Evolutionary conservation across 2,329 filamentous ascomycete genomes (phyloP), one percentile per base, ranked within the genome.

Genomic region (Xylaria sp.): DNA sequence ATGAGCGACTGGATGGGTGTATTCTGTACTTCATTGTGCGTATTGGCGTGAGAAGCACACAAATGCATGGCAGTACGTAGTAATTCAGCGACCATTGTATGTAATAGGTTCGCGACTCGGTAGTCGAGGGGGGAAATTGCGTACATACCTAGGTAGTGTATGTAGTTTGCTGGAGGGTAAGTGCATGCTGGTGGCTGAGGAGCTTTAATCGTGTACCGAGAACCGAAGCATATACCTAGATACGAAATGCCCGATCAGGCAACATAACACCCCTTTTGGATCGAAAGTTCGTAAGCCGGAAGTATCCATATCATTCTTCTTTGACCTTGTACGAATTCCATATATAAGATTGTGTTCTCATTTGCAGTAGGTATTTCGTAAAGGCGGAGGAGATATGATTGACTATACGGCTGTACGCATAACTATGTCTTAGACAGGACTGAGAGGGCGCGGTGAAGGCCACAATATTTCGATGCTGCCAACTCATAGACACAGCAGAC

Each of bases 351-450:
- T 32, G 14, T 36, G 34, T 36, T 36, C 8, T 11, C 34, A 4
- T 27, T 36, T 36, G 34, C 34, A 8, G 34, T 36, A 36, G 7
- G 34, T 36, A 42, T 42, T 11, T 42, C 14, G 34, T 12, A 14
- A 14, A 42, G 14, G 39, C 14, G 39, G 6, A 36, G 34, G 39
- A 14, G 39, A 17, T 17, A 42, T 42, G 60, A 48, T 32, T 57
- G 64, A 39, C 19, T 47, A 53, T 11, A 7, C 34, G 8, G 34
- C 7, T 47, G 42, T 27, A 27, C 24, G 24, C 24, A 27, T 27
- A n/a, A n/a, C 12, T 19, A 34, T 69, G 69, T 69, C 69, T 70
- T 27, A 69, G 69, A 61, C 60, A 61, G 42, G 34, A 54, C 42
- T n/a, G 50, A 50, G 39, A 55, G n/a, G 17, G 14, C n/a, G 32